Evolutionary conservation across 371 early-diverging fungal genomes (phyloP).

Genomic region (Thermomucor indicae-seudaticae): DNA sequence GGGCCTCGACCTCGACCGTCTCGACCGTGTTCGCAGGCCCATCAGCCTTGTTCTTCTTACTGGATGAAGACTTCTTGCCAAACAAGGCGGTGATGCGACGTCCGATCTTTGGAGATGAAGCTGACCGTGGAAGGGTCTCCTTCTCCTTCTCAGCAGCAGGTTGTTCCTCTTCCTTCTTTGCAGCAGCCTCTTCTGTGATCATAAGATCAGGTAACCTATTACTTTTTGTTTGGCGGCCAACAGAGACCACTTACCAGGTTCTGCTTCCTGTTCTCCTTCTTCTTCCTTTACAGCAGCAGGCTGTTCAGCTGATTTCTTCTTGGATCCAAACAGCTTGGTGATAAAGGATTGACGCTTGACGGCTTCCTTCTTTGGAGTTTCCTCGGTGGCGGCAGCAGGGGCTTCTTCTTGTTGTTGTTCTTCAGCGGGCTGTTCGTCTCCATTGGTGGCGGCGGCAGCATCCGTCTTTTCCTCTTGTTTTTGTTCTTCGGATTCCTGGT

Average conservation of each 20-base stretch:
- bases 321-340: constrained; percentile 8
- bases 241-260: not conserved
- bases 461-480: constrained; percentile 5
- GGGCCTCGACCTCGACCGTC: not conserved
- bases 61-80: not conserved
- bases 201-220: not conserved
- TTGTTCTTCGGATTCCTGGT: constrained; percentile 1
- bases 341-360: constrained; percentile 8
- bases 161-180: constrained; percentile 34
- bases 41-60: constrained; percentile 3
- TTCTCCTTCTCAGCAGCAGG: constrained; percentile 14
- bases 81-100: constrained; percentile 9
- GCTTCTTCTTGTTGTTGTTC: constrained; percentile 1
- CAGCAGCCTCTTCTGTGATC: constrained; percentile 1
- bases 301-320: constrained; percentile 5
- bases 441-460: not conserved
- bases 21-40: not conserved
- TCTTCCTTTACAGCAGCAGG: constrained; percentile 15
- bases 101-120: constrained; percentile 3
- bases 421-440: not conserved
- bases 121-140: constrained; percentile 5
- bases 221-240: not conserved
- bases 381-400: constrained; percentile 3
- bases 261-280: constrained; percentile 2
- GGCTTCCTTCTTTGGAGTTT: not conserved